These are phyloP conservation scores for Volvox reticuliferus DNA, from an alignment of 139 green algal genomes.

Conservation along the genomic window DNA sequence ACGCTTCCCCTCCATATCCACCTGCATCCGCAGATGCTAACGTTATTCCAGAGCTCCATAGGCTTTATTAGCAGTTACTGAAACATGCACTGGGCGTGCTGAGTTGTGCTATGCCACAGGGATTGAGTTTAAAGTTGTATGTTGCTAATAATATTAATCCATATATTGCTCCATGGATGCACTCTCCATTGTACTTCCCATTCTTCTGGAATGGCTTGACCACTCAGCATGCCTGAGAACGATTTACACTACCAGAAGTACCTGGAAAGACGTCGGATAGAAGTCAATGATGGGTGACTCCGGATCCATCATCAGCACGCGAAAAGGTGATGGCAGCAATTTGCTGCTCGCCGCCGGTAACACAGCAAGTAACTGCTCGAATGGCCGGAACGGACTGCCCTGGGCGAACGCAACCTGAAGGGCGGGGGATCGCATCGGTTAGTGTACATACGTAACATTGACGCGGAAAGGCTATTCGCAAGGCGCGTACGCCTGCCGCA, in stretches of 20 bases:
- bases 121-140: too few species aligned
- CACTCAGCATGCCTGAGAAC: too few species aligned
- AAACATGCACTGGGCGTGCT: too few species aligned
- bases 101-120: too few species aligned
- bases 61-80: too few species aligned
- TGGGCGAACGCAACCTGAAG: constrained; percentile 75
- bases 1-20: constrained; percentile 95
- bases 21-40: not conserved
- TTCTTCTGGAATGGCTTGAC: too few species aligned
- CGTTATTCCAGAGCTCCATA: too few species aligned
- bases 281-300: constrained; percentile 90
- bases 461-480: not conserved
- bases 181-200: too few species aligned
- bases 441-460: not conserved
- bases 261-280: constrained; percentile 84
- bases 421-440: not conserved
- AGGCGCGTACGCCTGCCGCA: not conserved
- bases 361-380: constrained; percentile 94
- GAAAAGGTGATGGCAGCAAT: constrained; percentile 86
- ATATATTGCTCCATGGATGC: too few species aligned
- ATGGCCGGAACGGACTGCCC: constrained; percentile 89
- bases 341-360: constrained; percentile 76
- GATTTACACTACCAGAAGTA: not conserved
- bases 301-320: constrained; percentile 82
- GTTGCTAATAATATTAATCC: too few species aligned